A percentile compares a stretch with the other conserved stretches of the same genome.
Evolutionary conservation across 2,329 filamentous ascomycete genomes (phyloP).

Genomic region (Pseudocercospora crystallina): DNA sequence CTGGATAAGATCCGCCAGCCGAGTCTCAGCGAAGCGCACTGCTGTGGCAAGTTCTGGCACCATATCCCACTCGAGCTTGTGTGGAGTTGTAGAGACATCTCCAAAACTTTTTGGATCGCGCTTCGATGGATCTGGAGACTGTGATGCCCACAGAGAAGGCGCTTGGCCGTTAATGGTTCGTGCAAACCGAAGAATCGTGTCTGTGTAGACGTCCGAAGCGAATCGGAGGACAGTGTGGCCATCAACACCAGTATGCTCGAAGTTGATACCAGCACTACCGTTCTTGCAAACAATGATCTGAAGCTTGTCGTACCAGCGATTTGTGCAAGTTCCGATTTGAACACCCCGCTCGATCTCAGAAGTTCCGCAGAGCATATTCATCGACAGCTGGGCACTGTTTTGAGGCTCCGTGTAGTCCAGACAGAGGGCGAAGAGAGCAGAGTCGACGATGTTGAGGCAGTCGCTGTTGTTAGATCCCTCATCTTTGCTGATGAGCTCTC

Average conservation of each 20-base stretch:
- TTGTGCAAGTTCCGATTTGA: slow-evolving; percentile 95
- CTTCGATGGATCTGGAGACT: slow-evolving; percentile 88
- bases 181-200: slow-evolving; percentile 94
- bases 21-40: slow-evolving; percentile 90
- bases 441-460: slow-evolving; percentile 92
- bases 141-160: slow-evolving; percentile 86
- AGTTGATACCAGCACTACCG: slow-evolving; percentile 97
- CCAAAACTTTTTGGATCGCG: slow-evolving; percentile 88
- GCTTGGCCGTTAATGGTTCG: slow-evolving; percentile 93
- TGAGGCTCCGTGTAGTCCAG: slow-evolving; percentile 87
- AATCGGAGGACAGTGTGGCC: slow-evolving; percentile 96
- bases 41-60: slow-evolving; percentile 85
- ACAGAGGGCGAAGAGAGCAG: slow-evolving; percentile 87
- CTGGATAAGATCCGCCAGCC: slow-evolving; percentile 88
- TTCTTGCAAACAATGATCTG: slow-evolving; percentile 99
- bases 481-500: slow-evolving; percentile 83
- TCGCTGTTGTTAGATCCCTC: slow-evolving; percentile 92
- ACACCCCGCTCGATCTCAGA: slow-evolving; percentile 89
- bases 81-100: slow-evolving; percentile 87
- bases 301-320: slow-evolving; percentile 98
- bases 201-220: slow-evolving; percentile 93
- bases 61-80: slow-evolving; percentile 98
- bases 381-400: slow-evolving; percentile 81
- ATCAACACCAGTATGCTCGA: slow-evolving; percentile 97
- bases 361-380: slow-evolving; percentile 97